Base-by-base conservation (phyloP, 805 yeast species). In the Cyberlindnera xishuangbannaensis region DNA sequence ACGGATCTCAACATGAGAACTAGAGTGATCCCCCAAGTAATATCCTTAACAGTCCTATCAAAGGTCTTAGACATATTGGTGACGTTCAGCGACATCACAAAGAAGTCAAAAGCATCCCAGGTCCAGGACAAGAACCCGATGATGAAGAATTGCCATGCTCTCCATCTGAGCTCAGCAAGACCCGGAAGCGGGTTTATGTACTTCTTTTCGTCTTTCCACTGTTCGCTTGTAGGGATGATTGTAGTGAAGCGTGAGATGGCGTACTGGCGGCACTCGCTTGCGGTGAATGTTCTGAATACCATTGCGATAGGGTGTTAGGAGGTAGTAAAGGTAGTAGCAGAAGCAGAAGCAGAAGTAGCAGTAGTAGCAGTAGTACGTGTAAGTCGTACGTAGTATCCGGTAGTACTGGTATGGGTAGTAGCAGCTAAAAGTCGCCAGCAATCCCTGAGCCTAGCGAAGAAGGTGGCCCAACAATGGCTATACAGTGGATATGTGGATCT, bases 1-100 rank as follows among this genome's bases (percentile, higher is more conserved):
- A 77, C 73, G 4, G 83, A 70, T 58, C 84, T 65, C 41, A 78
- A 62, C 84, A 78, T 78, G 24, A 78, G 65, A 29, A 78, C 83
- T 41, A 78, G 61, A 1, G 84, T 77, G 45, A 78, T 73, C 27
- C 54, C 57, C 55, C 83, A 77, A 5, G 81, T 71, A 33, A 77
- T 62, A 35, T 69, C 71, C 38, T 63, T 73, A 28, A 71, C 73
- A 13, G 64, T 39, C 15, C 53, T 61, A 22, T 59, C 63, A 25
- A 77, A 64, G 34, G 61, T 61, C 6, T 49, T 32, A 12, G 83
- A 79, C 37, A 77, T 59, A 11, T 47, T 55, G 0, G 67, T 24
- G 7, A 69, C 73, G 46, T 73, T 73, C 23, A 76, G 55, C 7
- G 78, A 70, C 11, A 73, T 74, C 9, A 73, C 62, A 44, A 78